A percentile compares a stretch with the other conserved stretches of the same genome.
Conservation (phyloP, 139 green algal genomes). For the Chlorella sp. region DNA sequence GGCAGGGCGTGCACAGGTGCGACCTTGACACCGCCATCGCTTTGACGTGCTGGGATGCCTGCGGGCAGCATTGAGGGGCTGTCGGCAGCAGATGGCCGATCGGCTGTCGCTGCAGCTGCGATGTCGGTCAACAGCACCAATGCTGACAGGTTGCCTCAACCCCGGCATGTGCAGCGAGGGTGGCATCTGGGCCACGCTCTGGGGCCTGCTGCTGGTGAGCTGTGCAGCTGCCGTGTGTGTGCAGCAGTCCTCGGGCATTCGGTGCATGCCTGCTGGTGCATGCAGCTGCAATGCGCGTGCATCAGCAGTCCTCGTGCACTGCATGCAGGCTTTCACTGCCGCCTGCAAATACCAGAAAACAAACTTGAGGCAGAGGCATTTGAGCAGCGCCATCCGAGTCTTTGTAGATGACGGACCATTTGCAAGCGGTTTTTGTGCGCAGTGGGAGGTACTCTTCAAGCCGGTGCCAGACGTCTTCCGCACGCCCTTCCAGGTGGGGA, state of each 20-base stretch:
- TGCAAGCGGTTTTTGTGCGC: no score
- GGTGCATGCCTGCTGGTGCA: no score
- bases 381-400: no score
- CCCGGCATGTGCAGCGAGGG: conserved; percentile 53
- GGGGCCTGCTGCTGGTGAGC: conserved; percentile 71
- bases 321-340: no score
- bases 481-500: conserved; percentile 65
- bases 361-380: no score
- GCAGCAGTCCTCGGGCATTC: no score
- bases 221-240: no score
- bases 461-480: conserved; percentile 78
- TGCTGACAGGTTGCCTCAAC: background rate
- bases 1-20: conserved; percentile 56
- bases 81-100: background rate
- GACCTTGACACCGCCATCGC: background rate
- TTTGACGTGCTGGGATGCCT: background rate
- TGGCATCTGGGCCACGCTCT: conserved; percentile 84
- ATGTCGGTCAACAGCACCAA: background rate
- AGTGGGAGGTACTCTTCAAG: conserved; percentile 72
- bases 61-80: background rate
- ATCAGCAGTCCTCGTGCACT: no score
- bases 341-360: no score
- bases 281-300: no score
- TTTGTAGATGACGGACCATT: no score
- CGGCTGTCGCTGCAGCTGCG: background rate